Conservation (phyloP, 345 rosid species). For the Syzygium aqueum region DNA sequence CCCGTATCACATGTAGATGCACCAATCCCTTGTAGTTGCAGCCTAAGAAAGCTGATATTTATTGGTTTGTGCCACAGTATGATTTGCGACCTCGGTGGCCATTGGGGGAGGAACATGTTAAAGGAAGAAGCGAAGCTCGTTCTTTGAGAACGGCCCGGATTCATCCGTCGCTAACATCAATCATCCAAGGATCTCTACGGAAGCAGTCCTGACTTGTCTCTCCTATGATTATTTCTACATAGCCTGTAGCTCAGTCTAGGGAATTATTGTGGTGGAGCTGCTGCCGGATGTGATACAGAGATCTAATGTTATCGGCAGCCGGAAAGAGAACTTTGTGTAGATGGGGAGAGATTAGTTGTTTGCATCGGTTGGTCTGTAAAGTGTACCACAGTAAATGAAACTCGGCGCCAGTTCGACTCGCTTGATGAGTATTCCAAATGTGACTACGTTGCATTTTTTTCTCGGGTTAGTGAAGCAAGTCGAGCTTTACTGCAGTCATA, state of each 20-base stretch:
- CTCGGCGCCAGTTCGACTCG: neutral
- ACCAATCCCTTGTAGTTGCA: neutral
- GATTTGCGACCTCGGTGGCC: conserved; percentile 97
- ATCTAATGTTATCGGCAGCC: neutral
- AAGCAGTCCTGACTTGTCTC: neutral
- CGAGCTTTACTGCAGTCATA: neutral
- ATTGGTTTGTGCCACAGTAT: conserved; percentile 31
- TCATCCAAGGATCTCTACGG: conserved; percentile 47
- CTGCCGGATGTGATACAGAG: neutral
- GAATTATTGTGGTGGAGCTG: neutral
- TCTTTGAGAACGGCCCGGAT: conserved; percentile 67
- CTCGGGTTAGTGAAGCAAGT: neutral
- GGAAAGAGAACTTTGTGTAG: neutral
- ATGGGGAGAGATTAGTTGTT: neutral
- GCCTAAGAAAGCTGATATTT: neutral
- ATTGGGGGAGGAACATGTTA: conserved; percentile 67
- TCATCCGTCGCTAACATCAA: conserved; percentile 85
- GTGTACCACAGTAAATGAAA: neutral
- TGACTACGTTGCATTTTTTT: neutral
- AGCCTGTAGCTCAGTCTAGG: neutral
- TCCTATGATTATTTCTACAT: neutral
- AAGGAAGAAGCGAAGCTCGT: conserved; percentile 79
- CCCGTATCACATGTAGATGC: neutral
- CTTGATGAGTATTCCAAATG: neutral
- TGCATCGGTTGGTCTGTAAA: neutral